Base-by-base conservation (phyloP, 2,329 filamentous ascomycete species). In the Colletotrichum echinochloae region DNA sequence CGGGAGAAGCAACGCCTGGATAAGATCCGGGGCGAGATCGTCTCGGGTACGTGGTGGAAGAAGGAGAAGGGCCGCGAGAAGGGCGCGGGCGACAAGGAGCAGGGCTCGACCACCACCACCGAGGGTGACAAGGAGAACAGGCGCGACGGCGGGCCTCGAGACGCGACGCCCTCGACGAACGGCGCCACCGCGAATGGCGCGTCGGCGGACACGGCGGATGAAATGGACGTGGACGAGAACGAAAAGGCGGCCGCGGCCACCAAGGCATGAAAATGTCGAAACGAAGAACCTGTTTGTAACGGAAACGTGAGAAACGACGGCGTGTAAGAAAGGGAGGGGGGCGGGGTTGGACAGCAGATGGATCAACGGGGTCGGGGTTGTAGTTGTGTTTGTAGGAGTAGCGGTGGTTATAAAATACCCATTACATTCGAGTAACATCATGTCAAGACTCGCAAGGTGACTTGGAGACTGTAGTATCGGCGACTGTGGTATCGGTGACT, bases 81-180 rank as follows among this genome's bases (percentile, higher is more conserved):
- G 11, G 74, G 54, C n/a, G 37, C 8, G 48, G 62, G 46, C 72
- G 76, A 79, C 60, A 77, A 79, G 54, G 74, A 75, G 28, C 74
- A 76, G 44, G 78, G 76, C 44, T 57, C 75, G 37, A 72, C 73
- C 9, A 80, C 77, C 48, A 73, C 73, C 11, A 80, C 77, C 44
- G 80, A 84, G 48, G 81, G 81, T 0, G 82, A 87, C 57, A 88
- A 87, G 76, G 85, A 87, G 76, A 87, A 88, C 68, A 78, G 74
- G 2, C 77, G 79, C 0, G 72, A 66, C 0, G 74, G 71, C 16
- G 70, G 74, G 62, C n/a, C 37, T 16, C 57, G 51, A 16, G 23
- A 28, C 9, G 30, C 55, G n/a, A 23, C 30, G 18, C 28, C n/a
- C 16, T 51, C 55, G 12, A 55, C 35, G 16, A 65, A 67, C 54